A percentile compares a stretch with the other conserved stretches of the same genome.
Evolutionary conservation across 2,329 filamentous ascomycete species (phyloP).

Genomic region (Pseudocercospora pini-densiflorae): DNA sequence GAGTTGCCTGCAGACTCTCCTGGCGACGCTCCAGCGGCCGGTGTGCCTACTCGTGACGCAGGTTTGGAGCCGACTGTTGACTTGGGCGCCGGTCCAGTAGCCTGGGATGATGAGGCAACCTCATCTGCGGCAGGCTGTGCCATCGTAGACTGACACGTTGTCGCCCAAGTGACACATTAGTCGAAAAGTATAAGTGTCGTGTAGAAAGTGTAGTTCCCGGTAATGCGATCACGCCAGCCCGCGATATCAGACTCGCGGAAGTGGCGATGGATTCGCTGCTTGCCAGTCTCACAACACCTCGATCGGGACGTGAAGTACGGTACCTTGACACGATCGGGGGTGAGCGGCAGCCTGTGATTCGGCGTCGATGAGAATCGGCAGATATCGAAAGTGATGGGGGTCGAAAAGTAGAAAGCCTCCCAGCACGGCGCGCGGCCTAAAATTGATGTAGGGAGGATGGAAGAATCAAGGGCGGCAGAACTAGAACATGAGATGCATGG

Average conservation of each 20-base stretch:
- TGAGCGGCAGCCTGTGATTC: constrained; percentile 1
- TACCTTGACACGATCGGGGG: background rate
- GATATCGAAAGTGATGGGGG: background rate
- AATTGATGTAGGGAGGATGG: constrained; percentile 12
- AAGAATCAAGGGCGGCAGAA: background rate
- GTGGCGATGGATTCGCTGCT: constrained; percentile 2
- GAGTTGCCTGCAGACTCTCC: constrained; percentile 16
- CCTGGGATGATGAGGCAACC: constrained; percentile 22
- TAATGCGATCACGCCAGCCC: constrained; percentile 14
- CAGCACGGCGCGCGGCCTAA: background rate
- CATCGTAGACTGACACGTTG: constrained; percentile 25
- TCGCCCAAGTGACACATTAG: constrained; percentile 27
- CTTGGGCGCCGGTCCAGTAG: constrained; percentile 13
- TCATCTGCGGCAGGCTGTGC: constrained; percentile 28
- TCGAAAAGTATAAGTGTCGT: constrained; percentile 9
- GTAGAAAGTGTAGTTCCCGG: constrained; percentile 3
- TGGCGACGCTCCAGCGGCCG: constrained; percentile 23
- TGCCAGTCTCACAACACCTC: background rate
- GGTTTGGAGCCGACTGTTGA: constrained; percentile 21
- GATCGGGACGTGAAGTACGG: background rate
- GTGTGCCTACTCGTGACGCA: constrained; percentile 24
- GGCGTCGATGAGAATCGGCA: background rate
- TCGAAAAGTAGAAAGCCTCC: background rate
- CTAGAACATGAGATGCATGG: background rate
- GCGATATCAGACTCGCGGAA: constrained; percentile 6